phyloP scores from a whole-genome alignment of 805 yeast species.

The Maudiozyma saulgeensis region DNA sequence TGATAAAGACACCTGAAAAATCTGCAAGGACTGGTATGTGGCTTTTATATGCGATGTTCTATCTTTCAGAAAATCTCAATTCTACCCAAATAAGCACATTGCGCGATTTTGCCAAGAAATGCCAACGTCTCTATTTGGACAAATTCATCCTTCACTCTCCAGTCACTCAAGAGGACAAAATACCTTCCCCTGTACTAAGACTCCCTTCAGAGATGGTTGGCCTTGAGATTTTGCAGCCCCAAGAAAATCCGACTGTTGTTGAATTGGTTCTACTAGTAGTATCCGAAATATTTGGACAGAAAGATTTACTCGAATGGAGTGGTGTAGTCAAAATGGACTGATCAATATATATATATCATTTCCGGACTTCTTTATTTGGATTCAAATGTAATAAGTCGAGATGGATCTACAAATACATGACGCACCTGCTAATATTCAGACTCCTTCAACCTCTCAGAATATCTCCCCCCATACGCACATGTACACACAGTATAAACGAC shows the following conservation, averaged over 20 bases:
- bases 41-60: slow-evolving; percentile 21
- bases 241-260: slow-evolving; percentile 8
- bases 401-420: no score
- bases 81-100: slow-evolving; percentile 21
- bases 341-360: not conserved
- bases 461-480: no score
- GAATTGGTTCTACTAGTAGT: slow-evolving; percentile 13
- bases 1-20: slow-evolving; percentile 10
- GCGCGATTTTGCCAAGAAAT: slow-evolving; percentile 24
- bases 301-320: slow-evolving; percentile 17
- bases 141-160: not conserved
- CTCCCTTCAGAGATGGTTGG: slow-evolving; percentile 1
- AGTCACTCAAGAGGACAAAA: not conserved
- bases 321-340: not conserved
- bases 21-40: slow-evolving; percentile 13
- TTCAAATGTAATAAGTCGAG: no score
- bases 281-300: slow-evolving; percentile 20
- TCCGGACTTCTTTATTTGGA: not conserved
- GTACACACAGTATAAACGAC: no score
- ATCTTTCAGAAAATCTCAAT: slow-evolving; percentile 17
- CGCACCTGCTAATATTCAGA: no score
- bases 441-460: no score
- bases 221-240: slow-evolving; percentile 1
- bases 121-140: slow-evolving; percentile 7
- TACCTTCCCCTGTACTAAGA: not conserved